Base-by-base conservation (phyloP, 2,329 filamentous ascomycete species). In the Aspergillus sp. region DNA sequence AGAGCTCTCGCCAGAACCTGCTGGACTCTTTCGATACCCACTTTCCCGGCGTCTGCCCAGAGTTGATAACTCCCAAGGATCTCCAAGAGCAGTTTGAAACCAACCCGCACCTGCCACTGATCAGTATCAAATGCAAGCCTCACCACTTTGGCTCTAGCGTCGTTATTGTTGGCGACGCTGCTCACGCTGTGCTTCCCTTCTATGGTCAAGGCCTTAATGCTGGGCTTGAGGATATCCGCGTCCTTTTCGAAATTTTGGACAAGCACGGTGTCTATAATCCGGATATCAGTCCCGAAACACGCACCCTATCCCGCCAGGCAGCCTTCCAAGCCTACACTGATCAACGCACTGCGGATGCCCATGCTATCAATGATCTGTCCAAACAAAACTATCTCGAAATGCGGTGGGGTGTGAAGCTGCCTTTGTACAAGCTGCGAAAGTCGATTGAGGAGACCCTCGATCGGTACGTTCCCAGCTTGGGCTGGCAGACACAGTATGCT, bases 141-240 rank as follows among this genome's bases (percentile, higher is more conserved):
- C 89, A 97, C 72, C 90, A 96, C 75, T 90, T 84, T 74, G 79
- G 75, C 46, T 84, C 84, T 20, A 88, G 85, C 0, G 90, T 82
- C 30, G 90, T 95, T 54, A 90, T 99, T 45, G 69, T 99, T 33
- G 94, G 94, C 53, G 94, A 99, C 68, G 91, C 94, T 7, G 92
- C 94, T 0, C 94, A 99, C 69, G 94, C 95, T 52, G 96, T 99
- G 86, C 91, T 99, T 0, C 94, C 94, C 0, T 99, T 99, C 73
- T 99, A 97, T 70, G 94, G 94, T 0, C 94, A 99, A 71, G 94
- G 94, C 35, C 95, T 99, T 86, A 99, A 99, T 66, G 89, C 94
- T 0, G 94, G 94, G 0, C 83, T 99, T 40, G 94, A 99, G 74
- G 93, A 96, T 64, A 91, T 99, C 11, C 85, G 88, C 7, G 85